Evolutionary conservation across 78 protist species (phyloP), one percentile per base, ranked within the genome.

Genomic region (Dictyostelium firmibasis): DNA sequence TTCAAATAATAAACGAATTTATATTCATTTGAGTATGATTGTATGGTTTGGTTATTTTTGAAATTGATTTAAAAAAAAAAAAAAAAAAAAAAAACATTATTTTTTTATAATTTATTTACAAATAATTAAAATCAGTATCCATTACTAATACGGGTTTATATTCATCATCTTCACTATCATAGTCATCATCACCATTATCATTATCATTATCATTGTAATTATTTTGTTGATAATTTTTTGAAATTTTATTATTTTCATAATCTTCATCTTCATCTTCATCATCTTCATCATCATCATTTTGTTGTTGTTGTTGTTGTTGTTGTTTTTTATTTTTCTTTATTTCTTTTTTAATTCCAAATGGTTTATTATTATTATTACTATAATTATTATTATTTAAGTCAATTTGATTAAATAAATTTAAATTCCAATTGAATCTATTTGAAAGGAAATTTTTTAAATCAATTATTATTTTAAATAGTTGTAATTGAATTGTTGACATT

Each of bases 341-440:
- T 64, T 20, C 74, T 31, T 70, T 70, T 31, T 70, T 70, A 31
- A 70, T 70, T 27, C 77, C 77, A 70, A 16, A 70, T 25, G 23
- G 23, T 14, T 29, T 70, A 70, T 70, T 70, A 31, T 70, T 31
- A 67, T 25, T 27, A 6, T 60, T 27, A 47, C 13, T 47, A 47
- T 47, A 47, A 47, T 11, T 47, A 47, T 47, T 47, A 25, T n/a
- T 25, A n/a, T 7, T 0, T 62, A 29, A 16, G 31, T 70, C n/a
- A 70, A 70, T 76, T 76, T 38, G 57, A 33, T 16, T 81, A 64
- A 89, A 89, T 29, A 89, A 43, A 43, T 79, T 43, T 23, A 89
- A 69, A 29, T 57, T 35, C 86, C 85, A 89, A 29, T 81, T 36
- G 50, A 89, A 89, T 50, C 81, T 89, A 13, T 16, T 4, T 64